These are phyloP conservation scores for Pythium sp. DNA, from an alignment of 352 stramenopile genomes.

Conservation along the genomic window DNA sequence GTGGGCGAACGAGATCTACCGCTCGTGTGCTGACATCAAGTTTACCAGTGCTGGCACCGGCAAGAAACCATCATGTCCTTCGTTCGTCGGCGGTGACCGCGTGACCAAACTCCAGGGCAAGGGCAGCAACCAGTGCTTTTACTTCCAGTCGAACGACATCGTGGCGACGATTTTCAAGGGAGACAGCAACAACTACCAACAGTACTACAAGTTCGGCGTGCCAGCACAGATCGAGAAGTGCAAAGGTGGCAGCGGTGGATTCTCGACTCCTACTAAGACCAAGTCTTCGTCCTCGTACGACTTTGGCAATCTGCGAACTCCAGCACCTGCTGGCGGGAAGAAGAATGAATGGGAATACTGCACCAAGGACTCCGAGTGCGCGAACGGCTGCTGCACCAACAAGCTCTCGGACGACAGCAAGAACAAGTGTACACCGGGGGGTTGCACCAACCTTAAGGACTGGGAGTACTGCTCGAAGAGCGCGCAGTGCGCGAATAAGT, in stretches of 20 bases:
- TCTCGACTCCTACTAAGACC: not conserved
- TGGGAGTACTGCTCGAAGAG: constrained; percentile 13
- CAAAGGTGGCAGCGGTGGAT: not conserved
- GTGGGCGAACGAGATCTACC: constrained; percentile 40
- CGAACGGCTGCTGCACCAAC: constrained; percentile 18
- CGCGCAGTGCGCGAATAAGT: constrained; percentile 14
- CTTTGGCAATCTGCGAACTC: not conserved
- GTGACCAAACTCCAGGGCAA: constrained; percentile 21
- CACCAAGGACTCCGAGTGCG: constrained; percentile 3
- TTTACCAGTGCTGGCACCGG: constrained; percentile 33
- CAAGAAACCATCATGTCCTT: constrained; percentile 35
- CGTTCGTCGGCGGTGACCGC: constrained; percentile 53
- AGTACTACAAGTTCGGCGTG: not conserved
- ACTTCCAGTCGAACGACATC: constrained; percentile 53
- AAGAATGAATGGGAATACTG: constrained; percentile 17
- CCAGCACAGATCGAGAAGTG: not conserved
- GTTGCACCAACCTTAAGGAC: constrained; percentile 1
- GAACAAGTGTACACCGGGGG: constrained; percentile 20
- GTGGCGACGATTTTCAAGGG: constrained; percentile 34
- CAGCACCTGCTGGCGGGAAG: not conserved
- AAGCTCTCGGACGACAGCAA: constrained; percentile 25
- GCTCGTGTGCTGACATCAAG: constrained; percentile 52
- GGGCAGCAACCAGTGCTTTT: constrained; percentile 42
- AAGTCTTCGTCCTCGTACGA: not conserved
- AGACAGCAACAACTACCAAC: constrained; percentile 14